Percentiles rank a stretch among this genome's conserved stretches.
These are phyloP conservation scores for Mycena floridula DNA, from an alignment of 768 basidiomycete species.

Conservation along the genomic window DNA sequence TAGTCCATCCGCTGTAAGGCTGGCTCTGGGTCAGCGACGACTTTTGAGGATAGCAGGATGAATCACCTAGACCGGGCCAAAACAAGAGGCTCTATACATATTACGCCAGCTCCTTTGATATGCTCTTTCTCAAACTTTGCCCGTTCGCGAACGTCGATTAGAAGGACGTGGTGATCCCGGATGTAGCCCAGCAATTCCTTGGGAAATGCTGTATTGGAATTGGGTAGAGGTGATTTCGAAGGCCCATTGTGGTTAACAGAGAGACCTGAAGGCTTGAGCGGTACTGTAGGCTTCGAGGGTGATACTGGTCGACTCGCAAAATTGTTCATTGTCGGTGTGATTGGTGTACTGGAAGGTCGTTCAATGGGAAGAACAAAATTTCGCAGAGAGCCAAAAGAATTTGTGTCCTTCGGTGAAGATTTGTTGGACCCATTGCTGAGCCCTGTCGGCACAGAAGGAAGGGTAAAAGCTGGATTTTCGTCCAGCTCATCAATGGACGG, in stretches of 20 bases:
- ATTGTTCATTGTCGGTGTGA: slow-evolving; percentile 48
- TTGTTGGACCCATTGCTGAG: slow-evolving; percentile 22
- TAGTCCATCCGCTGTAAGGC: slow-evolving; percentile 58
- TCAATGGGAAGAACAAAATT: slow-evolving; percentile 38
- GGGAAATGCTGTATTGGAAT: slow-evolving; percentile 54
- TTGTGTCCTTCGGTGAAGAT: slow-evolving; percentile 12
- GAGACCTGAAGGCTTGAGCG: slow-evolving; percentile 36
- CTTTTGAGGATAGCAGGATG: slow-evolving; percentile 1
- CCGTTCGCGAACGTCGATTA: slow-evolving; percentile 80
- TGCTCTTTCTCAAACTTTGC: slow-evolving; percentile 72
- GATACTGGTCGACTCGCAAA: slow-evolving; percentile 63
- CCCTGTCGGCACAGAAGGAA: slow-evolving; percentile 45
- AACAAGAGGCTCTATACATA: slow-evolving; percentile 83
- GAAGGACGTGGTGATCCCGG: slow-evolving; percentile 51
- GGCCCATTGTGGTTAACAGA: slow-evolving; percentile 3
- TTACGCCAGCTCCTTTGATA: slow-evolving; percentile 59
- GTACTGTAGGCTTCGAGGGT: slow-evolving; percentile 32
- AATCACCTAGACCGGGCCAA: slow-evolving; percentile 63
- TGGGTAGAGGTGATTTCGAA: slow-evolving; percentile 44
- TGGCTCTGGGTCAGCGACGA: slow-evolving; percentile 23
- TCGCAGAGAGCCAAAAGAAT: slow-evolving; percentile 6
- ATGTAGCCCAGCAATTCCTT: slow-evolving; percentile 55
- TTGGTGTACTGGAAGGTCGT: slow-evolving; percentile 67
- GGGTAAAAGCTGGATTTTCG: slow-evolving; percentile 39
- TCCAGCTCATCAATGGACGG: slow-evolving; percentile 76